Base-by-base conservation (phyloP, 768 basidiomycete species). In the Lanmaoa pseudosensibilis region DNA sequence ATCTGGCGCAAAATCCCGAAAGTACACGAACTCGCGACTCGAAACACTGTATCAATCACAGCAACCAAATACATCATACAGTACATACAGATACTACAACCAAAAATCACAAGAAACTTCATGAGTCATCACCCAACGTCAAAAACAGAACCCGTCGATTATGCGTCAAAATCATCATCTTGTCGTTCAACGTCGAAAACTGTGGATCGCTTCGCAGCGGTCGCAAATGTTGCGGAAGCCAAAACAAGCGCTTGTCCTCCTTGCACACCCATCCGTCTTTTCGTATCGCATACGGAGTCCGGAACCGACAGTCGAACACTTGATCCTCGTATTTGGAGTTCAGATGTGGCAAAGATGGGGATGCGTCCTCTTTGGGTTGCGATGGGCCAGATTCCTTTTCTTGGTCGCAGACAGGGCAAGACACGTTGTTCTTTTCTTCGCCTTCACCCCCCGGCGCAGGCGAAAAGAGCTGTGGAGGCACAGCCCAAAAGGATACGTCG, bases 221-320 rank as follows among this genome's bases (percentile, higher is more conserved):
- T 12, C 60, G 52, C 32, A 61, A 13, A 52, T 54, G 53, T 21
- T 46, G 49, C 4, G 60, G 60, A 4, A 61, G 46, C 59, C 59
- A 61, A 37, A 61, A 59, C 38, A 59, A 36, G 7, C 46, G 46
- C 32, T 46, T 44, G 32, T 59, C 45, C 5, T 11, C 60, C 4
- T 55, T 23, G 43, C 48, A 55, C 30, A 61, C 46, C 60, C 60
- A 61, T 10, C 60, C 60, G 19, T 61, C 60, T 9, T 54, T 38
- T 7, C 41, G 57, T 40, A 61, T 43, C 33, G 16, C 33, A 18
- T 59, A 48, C 5, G 33, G 19, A 16, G 46, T 41, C 21, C 60
- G 48, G 38, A 61, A 49, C 15, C 43, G 40, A 21, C 21, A 41
- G 23, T 61, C 60, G 27, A 53, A 58, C 4, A 43, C 32, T 12